A percentile compares a stretch with the other conserved stretches of the same genome.
Evolutionary conservation across 2,329 filamentous ascomycete genomes (phyloP).

Genomic region (Aspergillus spinulosporus): DNA sequence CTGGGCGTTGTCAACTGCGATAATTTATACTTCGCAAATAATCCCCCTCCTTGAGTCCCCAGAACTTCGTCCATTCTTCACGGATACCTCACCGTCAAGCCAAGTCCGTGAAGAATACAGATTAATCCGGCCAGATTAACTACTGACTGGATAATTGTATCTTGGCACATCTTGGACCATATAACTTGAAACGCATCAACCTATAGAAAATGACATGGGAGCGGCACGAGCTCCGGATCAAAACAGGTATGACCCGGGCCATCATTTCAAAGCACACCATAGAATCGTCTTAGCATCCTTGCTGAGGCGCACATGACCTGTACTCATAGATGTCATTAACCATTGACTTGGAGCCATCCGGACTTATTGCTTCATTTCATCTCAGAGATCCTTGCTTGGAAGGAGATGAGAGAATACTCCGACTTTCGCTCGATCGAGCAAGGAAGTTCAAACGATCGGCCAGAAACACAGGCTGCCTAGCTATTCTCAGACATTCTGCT

Average conservation of each 20-base stretch:
- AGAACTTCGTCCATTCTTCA: slow-evolving; percentile 4
- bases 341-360: no score
- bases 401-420: no score
- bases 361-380: no score
- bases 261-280: not conserved
- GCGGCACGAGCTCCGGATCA: slow-evolving; percentile 5
- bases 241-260: slow-evolving; percentile 6
- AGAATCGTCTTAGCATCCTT: no score
- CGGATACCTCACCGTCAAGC: slow-evolving; percentile 1
- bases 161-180: slow-evolving; percentile 6
- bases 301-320: no score
- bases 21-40: not conserved
- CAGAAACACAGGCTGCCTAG: no score
- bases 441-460: no score
- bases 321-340: no score
- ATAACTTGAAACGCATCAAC: slow-evolving; percentile 6
- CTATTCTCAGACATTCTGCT: no score
- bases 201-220: not conserved
- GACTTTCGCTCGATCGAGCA: no score
- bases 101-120: not conserved
- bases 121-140: not conserved
- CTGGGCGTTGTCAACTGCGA: not conserved
- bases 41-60: not conserved
- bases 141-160: not conserved
- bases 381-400: no score